A percentile compares a stretch with the other conserved stretches of the same genome.
Conservation (phyloP, 768 basidiomycete species). For the Glaciozyma antarctica region DNA sequence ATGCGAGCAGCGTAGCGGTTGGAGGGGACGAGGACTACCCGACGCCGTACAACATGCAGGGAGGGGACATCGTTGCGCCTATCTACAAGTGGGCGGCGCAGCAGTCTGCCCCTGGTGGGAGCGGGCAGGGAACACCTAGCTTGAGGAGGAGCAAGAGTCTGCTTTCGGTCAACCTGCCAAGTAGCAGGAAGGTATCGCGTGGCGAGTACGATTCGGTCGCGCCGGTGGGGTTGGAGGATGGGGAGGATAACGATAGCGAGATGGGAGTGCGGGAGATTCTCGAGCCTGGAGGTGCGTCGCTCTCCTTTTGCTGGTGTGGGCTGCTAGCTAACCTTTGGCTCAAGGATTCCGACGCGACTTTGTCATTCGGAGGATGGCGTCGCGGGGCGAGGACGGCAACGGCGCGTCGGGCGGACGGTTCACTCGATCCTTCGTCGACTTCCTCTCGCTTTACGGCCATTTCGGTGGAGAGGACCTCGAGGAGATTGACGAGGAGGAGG, state of each 20-base stretch:
- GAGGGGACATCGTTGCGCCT: constrained; percentile 24
- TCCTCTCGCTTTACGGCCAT: constrained; percentile 88
- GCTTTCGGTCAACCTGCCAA: not conserved
- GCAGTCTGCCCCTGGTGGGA: not conserved
- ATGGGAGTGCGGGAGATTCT: constrained; percentile 23
- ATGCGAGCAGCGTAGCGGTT: not conserved
- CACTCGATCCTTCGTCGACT: constrained; percentile 40
- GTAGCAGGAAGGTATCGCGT: constrained; percentile 1
- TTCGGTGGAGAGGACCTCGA: constrained; percentile 82
- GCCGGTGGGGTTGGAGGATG: constrained; percentile 8
- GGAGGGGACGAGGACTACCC: constrained; percentile 18
- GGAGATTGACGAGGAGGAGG: constrained; percentile 71
- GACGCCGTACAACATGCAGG: constrained; percentile 29
- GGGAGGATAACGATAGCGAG: constrained; percentile 1
- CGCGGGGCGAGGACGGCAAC: not conserved
- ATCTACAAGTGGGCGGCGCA: constrained; percentile 28
- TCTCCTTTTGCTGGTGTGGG: too few relatives aligned
- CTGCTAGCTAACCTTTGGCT: too few relatives aligned
- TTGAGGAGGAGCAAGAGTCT: constrained; percentile 1
- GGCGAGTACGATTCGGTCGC: constrained; percentile 6
- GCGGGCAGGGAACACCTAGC: not conserved
- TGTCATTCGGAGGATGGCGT: constrained; percentile 14
- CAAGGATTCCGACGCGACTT: constrained; percentile 27
- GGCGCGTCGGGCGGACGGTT: not conserved
- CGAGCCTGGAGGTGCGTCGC: constrained; percentile 19